Conservation (phyloP, 345 rosid genomes). For the Raphanus raphanistrum region DNA sequence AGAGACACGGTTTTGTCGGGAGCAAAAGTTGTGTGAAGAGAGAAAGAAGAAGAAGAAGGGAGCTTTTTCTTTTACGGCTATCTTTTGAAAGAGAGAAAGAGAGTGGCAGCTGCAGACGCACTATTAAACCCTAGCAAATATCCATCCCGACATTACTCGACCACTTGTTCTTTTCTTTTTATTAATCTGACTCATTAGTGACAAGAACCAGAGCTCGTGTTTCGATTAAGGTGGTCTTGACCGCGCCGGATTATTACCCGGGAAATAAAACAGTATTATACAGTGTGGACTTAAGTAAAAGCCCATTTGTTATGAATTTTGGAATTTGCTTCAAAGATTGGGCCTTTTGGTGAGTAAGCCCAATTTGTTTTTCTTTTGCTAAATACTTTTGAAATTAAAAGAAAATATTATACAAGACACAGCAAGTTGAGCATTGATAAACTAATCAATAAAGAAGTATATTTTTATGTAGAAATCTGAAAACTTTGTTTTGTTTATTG, state of each 20-base stretch:
- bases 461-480: neutral
- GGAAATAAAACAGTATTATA: neutral
- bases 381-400: neutral
- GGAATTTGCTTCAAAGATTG: neutral
- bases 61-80: conserved; percentile 45
- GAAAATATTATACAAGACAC: neutral
- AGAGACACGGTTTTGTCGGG: conserved; percentile 6
- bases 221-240: conserved; percentile 19
- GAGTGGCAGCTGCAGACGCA: conserved; percentile 13
- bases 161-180: neutral
- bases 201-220: neutral
- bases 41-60: conserved; percentile 19
- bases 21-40: conserved; percentile 2
- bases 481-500: neutral
- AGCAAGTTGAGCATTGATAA: neutral
- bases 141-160: conserved; percentile 14
- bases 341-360: neutral
- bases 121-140: conserved; percentile 64
- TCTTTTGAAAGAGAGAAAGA: conserved; percentile 35
- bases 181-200: neutral
- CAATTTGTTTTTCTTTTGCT: neutral
- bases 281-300: neutral
- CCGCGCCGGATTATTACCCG: conserved; percentile 24
- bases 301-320: conserved; percentile 2
- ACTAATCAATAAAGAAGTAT: neutral